Conservation (phyloP, 1,139 yeast species). For the Pichia sp. region DNA sequence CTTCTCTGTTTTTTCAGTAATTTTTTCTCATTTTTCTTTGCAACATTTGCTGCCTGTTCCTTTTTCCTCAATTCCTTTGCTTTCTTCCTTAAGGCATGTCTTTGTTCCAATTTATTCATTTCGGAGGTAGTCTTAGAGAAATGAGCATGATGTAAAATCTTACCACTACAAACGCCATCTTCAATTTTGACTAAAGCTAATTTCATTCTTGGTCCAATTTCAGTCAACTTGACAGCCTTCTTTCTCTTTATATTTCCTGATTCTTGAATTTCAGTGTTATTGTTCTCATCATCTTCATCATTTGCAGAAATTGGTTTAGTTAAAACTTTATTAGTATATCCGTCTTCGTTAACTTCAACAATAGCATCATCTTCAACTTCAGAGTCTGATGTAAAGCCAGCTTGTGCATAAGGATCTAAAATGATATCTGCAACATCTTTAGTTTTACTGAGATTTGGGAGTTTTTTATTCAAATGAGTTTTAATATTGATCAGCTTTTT, state of each 20-base stretch:
- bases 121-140: constrained; percentile 58
- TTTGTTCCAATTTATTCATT: constrained; percentile 51
- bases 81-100: constrained; percentile 53
- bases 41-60: constrained; percentile 73
- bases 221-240: constrained; percentile 87
- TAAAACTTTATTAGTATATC: constrained; percentile 5
- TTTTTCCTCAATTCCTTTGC: constrained; percentile 66
- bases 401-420: constrained; percentile 72
- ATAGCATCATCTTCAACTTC: constrained; percentile 92
- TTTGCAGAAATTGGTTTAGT: constrained; percentile 10
- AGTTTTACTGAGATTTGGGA: constrained; percentile 67
- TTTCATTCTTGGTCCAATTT: constrained; percentile 86
- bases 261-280: constrained; percentile 18
- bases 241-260: constrained; percentile 39
- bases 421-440: constrained; percentile 77
- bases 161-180: constrained; percentile 84
- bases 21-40: constrained; percentile 66
- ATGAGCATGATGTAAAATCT: constrained; percentile 73
- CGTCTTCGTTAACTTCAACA: constrained; percentile 56
- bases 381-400: constrained; percentile 79
- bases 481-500: constrained; percentile 68
- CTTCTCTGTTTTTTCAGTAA: constrained; percentile 69
- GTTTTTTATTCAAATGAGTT: constrained; percentile 48
- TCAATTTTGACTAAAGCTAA: constrained; percentile 78
- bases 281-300: constrained; percentile 19